These are phyloP conservation scores for Neofusicoccum umdonicola DNA, from an alignment of 2,329 filamentous ascomycete species.

Conservation along the genomic window DNA sequence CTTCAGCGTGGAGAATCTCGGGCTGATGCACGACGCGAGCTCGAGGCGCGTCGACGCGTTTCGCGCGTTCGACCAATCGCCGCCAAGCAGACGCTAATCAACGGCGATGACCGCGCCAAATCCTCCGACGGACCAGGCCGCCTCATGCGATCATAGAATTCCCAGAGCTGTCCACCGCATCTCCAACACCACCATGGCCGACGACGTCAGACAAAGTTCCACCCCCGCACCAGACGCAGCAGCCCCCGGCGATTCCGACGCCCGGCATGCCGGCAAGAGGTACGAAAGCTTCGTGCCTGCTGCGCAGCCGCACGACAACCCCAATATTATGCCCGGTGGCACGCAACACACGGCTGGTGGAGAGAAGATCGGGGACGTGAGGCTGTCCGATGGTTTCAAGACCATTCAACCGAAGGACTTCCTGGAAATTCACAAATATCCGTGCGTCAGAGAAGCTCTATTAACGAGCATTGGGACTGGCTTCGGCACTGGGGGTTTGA, in stretches of 20 bases:
- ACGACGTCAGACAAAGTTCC: constrained; percentile 41
- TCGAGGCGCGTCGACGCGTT: constrained; percentile 13
- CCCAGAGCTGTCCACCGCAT: constrained; percentile 13
- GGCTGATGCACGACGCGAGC: constrained; percentile 11
- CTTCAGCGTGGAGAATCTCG: constrained; percentile 1
- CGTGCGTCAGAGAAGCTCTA: constrained; percentile 80
- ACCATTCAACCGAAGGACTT: constrained; percentile 69
- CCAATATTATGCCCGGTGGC: constrained; percentile 56
- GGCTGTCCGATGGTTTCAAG: constrained; percentile 59
- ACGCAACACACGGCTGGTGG: constrained; percentile 62
- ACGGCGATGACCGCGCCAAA: neutral
- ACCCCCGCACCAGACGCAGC: neutral
- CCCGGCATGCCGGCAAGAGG: neutral
- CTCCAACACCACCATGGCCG: constrained; percentile 39
- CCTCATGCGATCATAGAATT: constrained; percentile 20
- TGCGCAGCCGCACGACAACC: constrained; percentile 39
- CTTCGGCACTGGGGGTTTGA: constrained; percentile 70
- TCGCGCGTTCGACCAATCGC: constrained; percentile 7
- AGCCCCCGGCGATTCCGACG: neutral
- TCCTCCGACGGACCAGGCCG: neutral
- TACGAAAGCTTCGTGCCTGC: constrained; percentile 2
- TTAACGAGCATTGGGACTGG: constrained; percentile 80
- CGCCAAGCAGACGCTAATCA: constrained; percentile 14
- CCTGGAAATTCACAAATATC: constrained; percentile 69
- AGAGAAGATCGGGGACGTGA: constrained; percentile 39